phyloP scores from a whole-genome alignment of 345 rosid species.

The Eutrema yunnanense region DNA sequence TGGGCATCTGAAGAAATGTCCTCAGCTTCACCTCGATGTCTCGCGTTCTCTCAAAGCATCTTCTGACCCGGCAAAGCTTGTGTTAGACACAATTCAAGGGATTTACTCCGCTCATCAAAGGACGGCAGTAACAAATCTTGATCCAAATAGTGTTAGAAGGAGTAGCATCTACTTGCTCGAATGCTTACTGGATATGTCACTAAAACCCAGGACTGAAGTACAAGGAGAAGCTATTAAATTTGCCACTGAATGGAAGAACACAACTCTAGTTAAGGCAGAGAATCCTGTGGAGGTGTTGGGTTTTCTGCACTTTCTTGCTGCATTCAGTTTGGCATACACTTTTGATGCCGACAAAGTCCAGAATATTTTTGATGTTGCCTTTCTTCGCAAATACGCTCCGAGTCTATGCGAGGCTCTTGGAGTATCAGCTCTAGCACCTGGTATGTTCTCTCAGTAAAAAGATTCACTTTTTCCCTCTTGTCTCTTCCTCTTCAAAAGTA shows the following conservation, averaged over 20 bases:
- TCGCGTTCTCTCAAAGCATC: conserved; percentile 20
- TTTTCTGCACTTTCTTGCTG: conserved; percentile 41
- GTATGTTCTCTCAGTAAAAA: conserved; percentile 28
- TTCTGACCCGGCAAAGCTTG: conserved; percentile 53
- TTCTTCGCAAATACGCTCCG: conserved; percentile 29
- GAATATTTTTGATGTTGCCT: conserved; percentile 25
- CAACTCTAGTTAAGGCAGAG: conserved; percentile 23
- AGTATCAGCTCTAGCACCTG: conserved; percentile 24
- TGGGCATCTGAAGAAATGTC: conserved; percentile 33
- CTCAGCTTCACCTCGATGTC: conserved; percentile 30
- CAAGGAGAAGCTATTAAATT: conserved; percentile 37
- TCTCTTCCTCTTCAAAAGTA: neutral
- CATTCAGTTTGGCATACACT: conserved; percentile 31
- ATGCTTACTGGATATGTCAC: conserved; percentile 36
- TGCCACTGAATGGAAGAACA: conserved; percentile 39
- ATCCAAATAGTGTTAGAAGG: conserved; percentile 30
- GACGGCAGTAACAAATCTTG: conserved; percentile 23
- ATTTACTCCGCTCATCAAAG: conserved; percentile 35
- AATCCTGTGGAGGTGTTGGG: conserved; percentile 39
- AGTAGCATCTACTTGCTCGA: conserved; percentile 48
- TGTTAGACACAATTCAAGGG: conserved; percentile 48
- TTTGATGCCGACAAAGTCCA: conserved; percentile 30
- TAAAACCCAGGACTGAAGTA: conserved; percentile 27
- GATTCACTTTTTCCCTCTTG: neutral
- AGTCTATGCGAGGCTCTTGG: conserved; percentile 32